Base-by-base conservation (phyloP, 2,329 filamentous ascomycete genomes). In the Penicillium sp. region DNA sequence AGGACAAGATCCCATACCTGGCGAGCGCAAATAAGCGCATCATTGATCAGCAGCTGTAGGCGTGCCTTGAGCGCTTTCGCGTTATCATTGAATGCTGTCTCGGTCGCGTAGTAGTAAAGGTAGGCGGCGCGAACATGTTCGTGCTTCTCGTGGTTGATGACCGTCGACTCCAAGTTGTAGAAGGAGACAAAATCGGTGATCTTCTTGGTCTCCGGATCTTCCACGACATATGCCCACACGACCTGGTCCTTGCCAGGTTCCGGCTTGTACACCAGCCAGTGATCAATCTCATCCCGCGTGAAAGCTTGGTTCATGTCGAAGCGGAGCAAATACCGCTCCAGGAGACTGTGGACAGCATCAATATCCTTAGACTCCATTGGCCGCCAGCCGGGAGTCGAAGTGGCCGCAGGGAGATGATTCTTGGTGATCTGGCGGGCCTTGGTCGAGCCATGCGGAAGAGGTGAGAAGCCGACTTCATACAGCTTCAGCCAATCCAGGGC, bases 101-200 rank as follows among this genome's bases (percentile, higher is more conserved):
- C 92, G 6, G 89, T 90, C 58, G 91, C 95, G 74, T 99, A 99
- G 83, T 99, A 99, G 81, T 94, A 99, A 56, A 98, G 85, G 77
- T 99, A 99, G 33, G 95, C 95, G 3, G 94, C 95, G 65, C 89
- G 89, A 70, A 99, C 87, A 58, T 87, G 86, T 60, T 87, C 84
- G 78, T 96, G 89, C 74, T 90, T 90, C 47, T 85, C 80, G 71
- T 92, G 87, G 66, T 89, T 88, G 69, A 99, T 96, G 59, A 97
- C 90, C 1, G 92, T 95, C 16, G 92, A 96, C 74, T 96, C 92
- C 36, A 99, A 88, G 72, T 87, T 88, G 82, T 98, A 99, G 80
- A 98, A 99, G 39, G 92, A 97, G 79, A 97, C 89, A 79, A 96
- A 97, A 77, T 99, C 95, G 39, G 92, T 97, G 71, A 99, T 91